Conservation (phyloP, 139 green algal genomes). For the Chlorella sp. region DNA sequence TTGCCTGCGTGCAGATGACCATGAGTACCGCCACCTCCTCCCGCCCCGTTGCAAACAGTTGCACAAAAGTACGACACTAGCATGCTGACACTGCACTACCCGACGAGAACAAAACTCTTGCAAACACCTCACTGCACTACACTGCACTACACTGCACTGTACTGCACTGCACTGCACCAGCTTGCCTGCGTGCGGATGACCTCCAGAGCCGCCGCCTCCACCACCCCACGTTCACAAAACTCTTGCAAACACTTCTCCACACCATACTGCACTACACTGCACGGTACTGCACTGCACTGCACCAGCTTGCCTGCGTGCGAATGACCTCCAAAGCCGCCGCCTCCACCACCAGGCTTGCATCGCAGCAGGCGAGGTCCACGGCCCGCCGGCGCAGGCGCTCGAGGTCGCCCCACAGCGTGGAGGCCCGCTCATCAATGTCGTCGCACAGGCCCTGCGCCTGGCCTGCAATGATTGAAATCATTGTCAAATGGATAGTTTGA, state of each 20-base stretch:
- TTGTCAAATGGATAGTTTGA: no score
- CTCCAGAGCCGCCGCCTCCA: slow-evolving; percentile 62
- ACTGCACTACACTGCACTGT: no score
- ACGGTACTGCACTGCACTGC: no score
- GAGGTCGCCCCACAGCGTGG: slow-evolving; percentile 63
- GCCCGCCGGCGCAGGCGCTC: slow-evolving; percentile 50
- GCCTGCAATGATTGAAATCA: no score
- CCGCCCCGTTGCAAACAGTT: no score
- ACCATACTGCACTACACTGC: no score
- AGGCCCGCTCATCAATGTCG: slow-evolving; percentile 63
- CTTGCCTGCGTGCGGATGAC: slow-evolving; percentile 39
- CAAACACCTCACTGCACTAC: no score
- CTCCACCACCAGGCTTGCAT: slow-evolving; percentile 63
- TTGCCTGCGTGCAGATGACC: slow-evolving; percentile 39
- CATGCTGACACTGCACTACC: slow-evolving; percentile 62
- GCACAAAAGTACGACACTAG: no score
- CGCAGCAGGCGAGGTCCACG: slow-evolving; percentile 61
- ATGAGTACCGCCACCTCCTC: slow-evolving; percentile 61
- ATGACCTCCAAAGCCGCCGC: slow-evolving; percentile 62
- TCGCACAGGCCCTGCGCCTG: slow-evolving; percentile 46
- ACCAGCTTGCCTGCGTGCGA: not conserved
- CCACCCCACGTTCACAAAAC: slow-evolving; percentile 27
- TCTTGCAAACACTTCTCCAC: no score
- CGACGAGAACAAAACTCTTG: no score
- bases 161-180: no score